phyloP scores from a whole-genome alignment of 108 stramenopile genomes.

The Cylindrotheca fusiformis region DNA sequence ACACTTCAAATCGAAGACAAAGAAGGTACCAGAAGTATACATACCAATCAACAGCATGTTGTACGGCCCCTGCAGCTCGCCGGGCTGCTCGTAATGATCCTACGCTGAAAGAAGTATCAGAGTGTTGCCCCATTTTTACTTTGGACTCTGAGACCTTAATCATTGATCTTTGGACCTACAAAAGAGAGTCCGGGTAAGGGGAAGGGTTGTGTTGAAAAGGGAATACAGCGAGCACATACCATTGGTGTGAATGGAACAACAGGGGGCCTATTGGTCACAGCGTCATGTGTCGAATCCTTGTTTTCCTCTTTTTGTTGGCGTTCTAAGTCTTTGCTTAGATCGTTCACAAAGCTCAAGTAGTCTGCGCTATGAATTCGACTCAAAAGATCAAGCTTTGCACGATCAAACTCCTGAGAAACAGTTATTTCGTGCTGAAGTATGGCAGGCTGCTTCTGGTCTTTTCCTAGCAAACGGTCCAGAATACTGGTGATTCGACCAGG shows the following conservation, averaged over 20 bases:
- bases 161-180: constrained; percentile 68
- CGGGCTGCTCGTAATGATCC: constrained; percentile 88
- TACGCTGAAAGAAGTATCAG: constrained; percentile 87
- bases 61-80: constrained; percentile 90
- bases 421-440: constrained; percentile 68
- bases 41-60: constrained; percentile 89
- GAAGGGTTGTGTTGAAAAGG: background rate
- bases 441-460: constrained; percentile 29
- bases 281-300: constrained; percentile 19
- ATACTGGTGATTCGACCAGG: constrained; percentile 79
- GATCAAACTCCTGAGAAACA: constrained; percentile 81
- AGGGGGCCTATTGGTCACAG: constrained; percentile 23
- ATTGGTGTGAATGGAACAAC: constrained; percentile 85
- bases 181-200: no score
- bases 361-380: constrained; percentile 88
- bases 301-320: constrained; percentile 44
- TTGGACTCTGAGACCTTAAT: constrained; percentile 49
- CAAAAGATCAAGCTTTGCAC: constrained; percentile 82
- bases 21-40: background rate
- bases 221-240: constrained; percentile 30
- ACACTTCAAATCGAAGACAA: constrained; percentile 12
- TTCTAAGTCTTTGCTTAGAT: constrained; percentile 82
- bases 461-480: constrained; percentile 52
- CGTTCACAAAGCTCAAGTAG: constrained; percentile 86
- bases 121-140: constrained; percentile 63